These are phyloP conservation scores for Xylariaceae sp. DNA, from an alignment of 2,329 filamentous ascomycete genomes.

Conservation along the genomic window DNA sequence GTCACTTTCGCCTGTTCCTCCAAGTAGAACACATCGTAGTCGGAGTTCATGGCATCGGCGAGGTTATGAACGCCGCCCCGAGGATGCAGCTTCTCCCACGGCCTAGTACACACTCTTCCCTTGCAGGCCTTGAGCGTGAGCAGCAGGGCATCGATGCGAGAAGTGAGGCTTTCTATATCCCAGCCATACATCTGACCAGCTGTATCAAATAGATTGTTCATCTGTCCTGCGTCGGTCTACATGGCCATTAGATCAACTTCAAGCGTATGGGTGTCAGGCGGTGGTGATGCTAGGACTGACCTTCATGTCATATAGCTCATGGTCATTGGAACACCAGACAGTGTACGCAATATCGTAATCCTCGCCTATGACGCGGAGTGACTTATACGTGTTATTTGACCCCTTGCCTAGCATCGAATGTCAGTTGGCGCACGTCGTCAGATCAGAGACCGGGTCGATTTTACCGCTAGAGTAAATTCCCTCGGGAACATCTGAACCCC, in stretches of 20 bases:
- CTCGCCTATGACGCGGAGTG: slow-evolving; percentile 47
- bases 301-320: slow-evolving; percentile 61
- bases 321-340: slow-evolving; percentile 65
- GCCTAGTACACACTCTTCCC: slow-evolving; percentile 8
- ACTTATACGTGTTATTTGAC: slow-evolving; percentile 58
- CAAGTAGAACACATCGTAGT: slow-evolving; percentile 10
- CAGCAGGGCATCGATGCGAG: slow-evolving; percentile 38
- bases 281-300: slow-evolving; percentile 30
- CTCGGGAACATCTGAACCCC: neutral
- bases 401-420: neutral
- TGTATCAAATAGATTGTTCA: slow-evolving; percentile 37
- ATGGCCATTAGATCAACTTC: neutral
- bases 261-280: neutral
- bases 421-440: too few relatives aligned
- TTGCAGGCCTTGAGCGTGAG: slow-evolving; percentile 11
- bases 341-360: slow-evolving; percentile 61
- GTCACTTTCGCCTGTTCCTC: slow-evolving; percentile 7
- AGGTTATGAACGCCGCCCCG: slow-evolving; percentile 6
- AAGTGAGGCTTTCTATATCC: slow-evolving; percentile 35
- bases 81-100: slow-evolving; percentile 10
- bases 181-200: slow-evolving; percentile 26
- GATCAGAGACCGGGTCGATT: neutral
- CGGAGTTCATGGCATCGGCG: slow-evolving; percentile 5
- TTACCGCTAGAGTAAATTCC: neutral
- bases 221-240: slow-evolving; percentile 49